Percentiles rank a stretch among this genome's conserved stretches.
Evolutionary conservation across 345 rosid species (phyloP).

Genomic region (Brassica nigra): DNA sequence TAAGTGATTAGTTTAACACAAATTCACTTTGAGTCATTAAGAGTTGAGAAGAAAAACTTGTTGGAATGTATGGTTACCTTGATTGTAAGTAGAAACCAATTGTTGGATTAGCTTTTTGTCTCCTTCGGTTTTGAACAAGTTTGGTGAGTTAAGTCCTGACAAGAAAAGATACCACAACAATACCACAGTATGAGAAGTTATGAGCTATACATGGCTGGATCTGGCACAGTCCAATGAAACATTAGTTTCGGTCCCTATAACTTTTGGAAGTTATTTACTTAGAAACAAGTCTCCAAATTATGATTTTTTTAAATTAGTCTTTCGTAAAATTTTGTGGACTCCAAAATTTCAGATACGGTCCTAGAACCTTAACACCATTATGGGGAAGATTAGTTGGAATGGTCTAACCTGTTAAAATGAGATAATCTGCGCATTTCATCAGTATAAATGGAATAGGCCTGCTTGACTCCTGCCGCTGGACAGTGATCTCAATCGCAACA

Average conservation of each 20-base stretch:
- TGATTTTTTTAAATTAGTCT: too few relatives aligned
- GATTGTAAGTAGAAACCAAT: slow-evolving; percentile 73
- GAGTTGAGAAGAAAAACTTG: slow-evolving; percentile 19
- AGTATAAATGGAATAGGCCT: slow-evolving; percentile 69
- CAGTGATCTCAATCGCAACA: slow-evolving; percentile 75
- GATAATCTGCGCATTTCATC: slow-evolving; percentile 79
- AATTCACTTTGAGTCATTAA: slow-evolving; percentile 1
- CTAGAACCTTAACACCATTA: too few relatives aligned
- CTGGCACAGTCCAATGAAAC: too few relatives aligned
- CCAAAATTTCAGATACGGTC: too few relatives aligned
- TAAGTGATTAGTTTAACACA: neutral
- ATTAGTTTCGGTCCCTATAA: too few relatives aligned
- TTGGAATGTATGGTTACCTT: slow-evolving; percentile 49
- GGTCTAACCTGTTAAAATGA: slow-evolving; percentile 71
- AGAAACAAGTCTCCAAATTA: neutral
- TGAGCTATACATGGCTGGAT: neutral
- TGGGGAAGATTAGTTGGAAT: neutral
- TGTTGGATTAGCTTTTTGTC: slow-evolving; percentile 72
- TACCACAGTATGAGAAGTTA: neutral
- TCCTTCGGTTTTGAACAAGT: slow-evolving; percentile 83
- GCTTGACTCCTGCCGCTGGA: slow-evolving; percentile 72
- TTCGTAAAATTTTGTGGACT: too few relatives aligned
- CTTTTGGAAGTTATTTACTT: too few relatives aligned
- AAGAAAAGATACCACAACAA: slow-evolving; percentile 1
- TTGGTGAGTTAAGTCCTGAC: slow-evolving; percentile 68